Base-by-base conservation (phyloP, 2,329 filamentous ascomycete species). In the Colletotrichum zoysiae region DNA sequence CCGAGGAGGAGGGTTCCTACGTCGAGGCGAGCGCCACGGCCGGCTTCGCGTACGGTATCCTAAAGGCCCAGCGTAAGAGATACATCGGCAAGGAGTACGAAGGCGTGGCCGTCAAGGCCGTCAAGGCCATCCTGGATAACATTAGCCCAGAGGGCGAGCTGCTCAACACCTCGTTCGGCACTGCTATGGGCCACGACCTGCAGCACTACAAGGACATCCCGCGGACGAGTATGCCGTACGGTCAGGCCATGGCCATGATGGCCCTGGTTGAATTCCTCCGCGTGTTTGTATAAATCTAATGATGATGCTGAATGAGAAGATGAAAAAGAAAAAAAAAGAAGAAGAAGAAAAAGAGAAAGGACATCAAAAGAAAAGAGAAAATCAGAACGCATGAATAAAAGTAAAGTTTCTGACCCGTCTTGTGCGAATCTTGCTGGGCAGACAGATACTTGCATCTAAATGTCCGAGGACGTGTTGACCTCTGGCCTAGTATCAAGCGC, bases 231-330 rank as follows among this genome's bases (percentile, higher is more conserved):
- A 95, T 95, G 93, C 93, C 93, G 8, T 95, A 95, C 76, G 93
- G 93, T 0, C 93, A 95, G 79, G 92, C 92, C 0, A 95, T 95
- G 93, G 93, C 92, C 0, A 94, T 95, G 74, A 94, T 95, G 90
- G 90, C 92, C 0, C 79, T 95, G 74, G 92, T 92, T 0, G 93
- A 95, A 81, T 93, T 92, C 76, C 78, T 93, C 80, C 85, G 92
- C 59, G 86, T 86, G 42, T 73, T 61, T n/a, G 50, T 65, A 58
- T 73, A 38, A 20, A 44, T n/a, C 7, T 55, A 16, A 42, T 81
- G 76, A 74, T 33, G 71, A 71, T 57, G 63, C 11, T 20, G 23
- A 48, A 63, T 63, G 44, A 62, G 40, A 40, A 48, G 46, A 50
- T 30, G 44, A 60, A 48, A 44, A 44, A 44, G 2, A 44, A 44